A percentile compares a stretch with the other conserved stretches of the same genome.
Evolutionary conservation across 257 asterid genomes (phyloP).

Genomic region (Jacaranda mimosifolia): DNA sequence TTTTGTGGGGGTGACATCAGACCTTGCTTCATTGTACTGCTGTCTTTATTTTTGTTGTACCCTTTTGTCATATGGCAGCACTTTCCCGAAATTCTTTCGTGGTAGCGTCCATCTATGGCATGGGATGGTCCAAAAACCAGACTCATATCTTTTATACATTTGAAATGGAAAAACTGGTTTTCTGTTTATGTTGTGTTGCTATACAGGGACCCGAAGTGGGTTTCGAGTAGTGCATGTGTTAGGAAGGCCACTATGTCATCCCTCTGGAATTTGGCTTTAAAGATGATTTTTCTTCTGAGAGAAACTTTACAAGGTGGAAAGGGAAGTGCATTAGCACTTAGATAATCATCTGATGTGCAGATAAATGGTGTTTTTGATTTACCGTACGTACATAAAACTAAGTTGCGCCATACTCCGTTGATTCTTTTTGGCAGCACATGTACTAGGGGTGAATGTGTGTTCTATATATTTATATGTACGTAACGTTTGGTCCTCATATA

Average conservation of each 20-base stretch:
- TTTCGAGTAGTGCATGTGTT: not conserved
- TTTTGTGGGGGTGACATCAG: not conserved
- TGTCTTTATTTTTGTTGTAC: not conserved
- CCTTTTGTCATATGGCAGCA: not conserved
- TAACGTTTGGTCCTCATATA: too few species aligned
- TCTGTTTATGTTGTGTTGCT: not conserved
- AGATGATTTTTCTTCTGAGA: not conserved
- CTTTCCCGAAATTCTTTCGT: not conserved
- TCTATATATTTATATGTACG: too few species aligned
- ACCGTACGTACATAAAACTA: too few species aligned
- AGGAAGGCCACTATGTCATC: not conserved
- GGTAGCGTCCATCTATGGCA: too few species aligned
- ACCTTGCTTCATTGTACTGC: not conserved
- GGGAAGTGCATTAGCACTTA: not conserved
- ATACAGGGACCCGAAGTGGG: not conserved
- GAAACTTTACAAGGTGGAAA: not conserved
- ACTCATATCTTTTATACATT: too few species aligned
- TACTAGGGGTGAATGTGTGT: too few species aligned
- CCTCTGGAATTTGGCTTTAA: not conserved
- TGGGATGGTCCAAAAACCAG: too few species aligned
- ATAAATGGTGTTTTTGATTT: not conserved
- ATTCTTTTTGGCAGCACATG: not conserved
- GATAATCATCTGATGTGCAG: not conserved
- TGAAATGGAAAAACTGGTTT: too few species aligned
- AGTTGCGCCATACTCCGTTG: not conserved